Percentiles rank a stretch among this genome's conserved stretches.
Conservation (phyloP, 2,329 filamentous ascomycete genomes). For the Aspergillus floridensis region DNA sequence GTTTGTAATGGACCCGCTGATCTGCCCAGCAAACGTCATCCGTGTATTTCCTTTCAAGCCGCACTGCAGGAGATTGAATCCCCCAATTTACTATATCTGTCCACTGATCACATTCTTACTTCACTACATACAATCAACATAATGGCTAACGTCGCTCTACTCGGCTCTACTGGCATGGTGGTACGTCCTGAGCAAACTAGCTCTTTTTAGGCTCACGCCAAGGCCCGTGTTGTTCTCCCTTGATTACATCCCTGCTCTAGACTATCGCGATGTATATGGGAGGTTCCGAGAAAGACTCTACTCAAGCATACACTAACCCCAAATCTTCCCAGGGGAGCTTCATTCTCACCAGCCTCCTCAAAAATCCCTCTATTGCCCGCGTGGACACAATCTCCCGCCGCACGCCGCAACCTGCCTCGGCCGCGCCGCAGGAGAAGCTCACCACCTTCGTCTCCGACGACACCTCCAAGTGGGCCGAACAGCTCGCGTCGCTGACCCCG, state of each 20-base stretch:
- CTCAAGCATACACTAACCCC: background rate
- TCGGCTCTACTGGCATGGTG: conserved; percentile 51
- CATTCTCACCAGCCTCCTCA: conserved; percentile 61
- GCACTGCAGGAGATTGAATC: background rate
- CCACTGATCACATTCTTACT: background rate
- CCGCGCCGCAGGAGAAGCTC: conserved; percentile 60
- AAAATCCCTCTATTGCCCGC: conserved; percentile 37
- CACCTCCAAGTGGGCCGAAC: conserved; percentile 64
- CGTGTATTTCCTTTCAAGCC: background rate
- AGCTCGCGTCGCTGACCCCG: conserved; percentile 56
- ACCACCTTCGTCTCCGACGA: conserved; percentile 66
- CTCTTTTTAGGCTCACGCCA: background rate
- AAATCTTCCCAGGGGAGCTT: conserved; percentile 60
- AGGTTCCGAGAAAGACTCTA: background rate
- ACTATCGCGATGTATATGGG: background rate
- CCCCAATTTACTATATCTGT: background rate
- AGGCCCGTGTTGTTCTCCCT: background rate
- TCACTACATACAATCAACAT: background rate
- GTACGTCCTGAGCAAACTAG: conserved; percentile 33
- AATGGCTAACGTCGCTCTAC: conserved; percentile 47
- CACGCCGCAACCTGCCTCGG: conserved; percentile 38
- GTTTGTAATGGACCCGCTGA: conserved; percentile 1
- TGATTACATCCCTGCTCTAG: background rate
- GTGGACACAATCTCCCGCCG: conserved; percentile 49
- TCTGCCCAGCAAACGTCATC: conserved; percentile 8